Evolutionary conservation across 2,329 filamentous ascomycete genomes (phyloP).

Genomic region (Incumbomyces delicatus): DNA sequence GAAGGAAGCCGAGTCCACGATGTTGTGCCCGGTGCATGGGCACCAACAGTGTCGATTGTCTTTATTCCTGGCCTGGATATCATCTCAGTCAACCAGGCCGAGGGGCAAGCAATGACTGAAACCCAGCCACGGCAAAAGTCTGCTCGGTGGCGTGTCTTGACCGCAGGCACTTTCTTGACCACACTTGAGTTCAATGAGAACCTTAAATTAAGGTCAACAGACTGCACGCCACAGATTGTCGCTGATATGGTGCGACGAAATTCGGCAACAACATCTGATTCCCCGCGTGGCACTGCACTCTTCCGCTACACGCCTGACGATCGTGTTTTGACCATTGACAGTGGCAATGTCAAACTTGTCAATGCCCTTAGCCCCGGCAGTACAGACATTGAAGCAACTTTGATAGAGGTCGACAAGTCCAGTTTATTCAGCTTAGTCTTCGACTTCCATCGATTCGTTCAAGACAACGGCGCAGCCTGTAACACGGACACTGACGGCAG

Average conservation of each 20-base stretch:
- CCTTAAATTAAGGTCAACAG: neutral
- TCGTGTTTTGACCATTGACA: constrained; percentile 11
- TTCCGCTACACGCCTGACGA: neutral
- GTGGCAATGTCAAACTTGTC: constrained; percentile 10
- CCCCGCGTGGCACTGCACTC: neutral
- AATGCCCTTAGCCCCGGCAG: constrained; percentile 14
- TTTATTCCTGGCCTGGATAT: neutral
- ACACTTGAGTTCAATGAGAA: neutral
- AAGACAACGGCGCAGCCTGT: constrained; percentile 16
- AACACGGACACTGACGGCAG: constrained; percentile 4
- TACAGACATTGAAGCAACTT: constrained; percentile 22
- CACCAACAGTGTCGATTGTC: neutral
- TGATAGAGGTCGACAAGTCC: constrained; percentile 17
- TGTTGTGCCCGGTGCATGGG: neutral
- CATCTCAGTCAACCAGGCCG: neutral
- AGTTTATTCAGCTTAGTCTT: constrained; percentile 16
- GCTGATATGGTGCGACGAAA: neutral
- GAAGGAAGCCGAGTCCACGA: neutral
- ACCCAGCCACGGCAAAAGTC: neutral
- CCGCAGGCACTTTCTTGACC: neutral
- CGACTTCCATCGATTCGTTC: constrained; percentile 16
- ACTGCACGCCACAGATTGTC: constrained; percentile 1
- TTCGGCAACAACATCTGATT: neutral
- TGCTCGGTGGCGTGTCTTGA: neutral
- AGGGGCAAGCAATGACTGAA: neutral